Base-by-base conservation (phyloP, 208 protist species). In the Leishmania aethiopica region DNA sequence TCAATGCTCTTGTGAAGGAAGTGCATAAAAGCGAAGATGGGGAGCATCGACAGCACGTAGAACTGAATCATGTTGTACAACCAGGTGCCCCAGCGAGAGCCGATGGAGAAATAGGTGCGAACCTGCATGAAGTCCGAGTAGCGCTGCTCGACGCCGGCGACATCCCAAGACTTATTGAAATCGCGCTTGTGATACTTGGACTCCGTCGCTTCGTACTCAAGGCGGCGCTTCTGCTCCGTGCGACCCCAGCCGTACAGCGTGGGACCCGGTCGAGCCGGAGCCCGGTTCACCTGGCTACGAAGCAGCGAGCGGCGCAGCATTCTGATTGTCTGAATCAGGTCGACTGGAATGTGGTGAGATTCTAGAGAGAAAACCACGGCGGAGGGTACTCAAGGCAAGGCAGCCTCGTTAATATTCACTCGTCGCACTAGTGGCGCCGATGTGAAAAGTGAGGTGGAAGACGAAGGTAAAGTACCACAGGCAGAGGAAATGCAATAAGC, bases 131-230 rank as follows among this genome's bases (percentile, higher is more conserved):
- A 98, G 84, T 98, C 95, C 19, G 95, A 95, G 79, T 96, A 94
- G 60, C 95, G 91, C 89, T 95, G 93, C 88, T 98, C 92, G 28
- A 96, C 91, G 70, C 95, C 95, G 37, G 95, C 95, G 37, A 95
- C 83, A 82, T 98, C 95, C 95, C 95, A 98, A 69, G 87, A 89
- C 87, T 96, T 96, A 88, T 98, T 98, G 88, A 98, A 98, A 80
- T 98, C 95, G 73, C 95, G 93, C 86, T 96, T 96, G 89, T 95
- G 92, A 85, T 98, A 98, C 82, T 93, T 94, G 71, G 92, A 95
- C 87, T 98, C 93, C 40, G 92, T 91, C 28, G 95, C 86, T 88
- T 98, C 95, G 86, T 98, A 98, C 90, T 98, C 93, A 4, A 98
- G 92, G 72, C 95, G 95, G 69, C 95, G 90, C 89, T 98, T 98